Base-by-base conservation (phyloP, 1,139 yeast genomes). In the Hyphopichia burtonii region DNA sequence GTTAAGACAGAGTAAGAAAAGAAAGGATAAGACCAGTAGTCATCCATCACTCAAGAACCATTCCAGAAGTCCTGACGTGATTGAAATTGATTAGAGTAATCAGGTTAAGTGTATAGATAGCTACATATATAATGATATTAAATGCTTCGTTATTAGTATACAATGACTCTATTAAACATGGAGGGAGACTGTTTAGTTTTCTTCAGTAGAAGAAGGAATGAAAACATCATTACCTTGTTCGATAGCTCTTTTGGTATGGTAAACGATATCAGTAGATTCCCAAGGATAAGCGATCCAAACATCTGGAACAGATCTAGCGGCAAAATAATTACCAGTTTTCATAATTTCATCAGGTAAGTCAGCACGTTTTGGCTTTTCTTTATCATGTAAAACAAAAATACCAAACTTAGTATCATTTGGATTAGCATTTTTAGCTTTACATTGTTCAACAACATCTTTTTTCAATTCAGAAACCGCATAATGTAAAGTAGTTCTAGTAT, bases 271-370 rank as follows among this genome's bases (percentile, higher is more conserved):
- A 45, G 77, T 76, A 27, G 94, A 82, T 68, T 89, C 96, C 99
- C 99, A 93, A 40, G 98, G 98, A 65, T 93, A 93, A 36, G 97
- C 97, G 56, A 89, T 90, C 99, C 99, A 93, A 54, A 78, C 77
- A 63, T 93, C 98, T 34, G 91, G 95, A 34, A 89, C 93, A 38
- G 88, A 79, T 66, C 93, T 81, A 37, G 96, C 97, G 47, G 96
- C 96, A 57, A 89, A 78, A 66, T 91, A 91, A 63, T 87, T 82
- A 42, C 85, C 86, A 37, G 74, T 72, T 32, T 68, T 63, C 75
- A 82, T 76, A 68, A 83, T 79, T 20, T 78, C 84, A 42, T 68
- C 74, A 20, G 89, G 89, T 51, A 83, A 76, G 49, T 78, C 78
- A 31, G 96, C 97, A 55, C 80, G 83, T 77, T 93, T 93, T 46